Base-by-base conservation (phyloP, 345 rosid species). In the Acer negundo region DNA sequence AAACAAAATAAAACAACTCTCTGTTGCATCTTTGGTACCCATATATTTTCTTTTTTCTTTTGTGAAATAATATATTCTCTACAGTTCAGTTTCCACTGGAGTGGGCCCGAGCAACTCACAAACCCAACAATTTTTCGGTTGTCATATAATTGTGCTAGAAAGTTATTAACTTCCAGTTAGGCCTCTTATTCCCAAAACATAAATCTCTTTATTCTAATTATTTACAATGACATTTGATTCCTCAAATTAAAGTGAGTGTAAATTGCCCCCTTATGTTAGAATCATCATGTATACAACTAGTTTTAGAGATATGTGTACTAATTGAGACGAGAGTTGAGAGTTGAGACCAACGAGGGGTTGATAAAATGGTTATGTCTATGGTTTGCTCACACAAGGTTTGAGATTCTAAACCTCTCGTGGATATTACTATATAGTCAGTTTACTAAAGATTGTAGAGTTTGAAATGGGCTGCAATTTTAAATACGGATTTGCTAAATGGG, bases 31-130 rank as follows among this genome's bases (percentile, higher is more conserved):
- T 3, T 3, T 1, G 17, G 1, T n/a, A 12, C 6, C 12, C 55
- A 12, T 49, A 2, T 11, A 49, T 49, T 49, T 49, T 49, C 4
- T 13, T 12, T 49, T 49, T n/a, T 56, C 42, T 58, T 38, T 56
- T 1, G 2, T 3, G 19, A 22, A 9, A 3, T 3, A 42, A 15
- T 16, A 23, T 42, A 67, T 28, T 74, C 62, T 47, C 26, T 24
- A 26, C 28, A 22, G 44, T 19, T 44, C 46, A 62, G 38, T 35
- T 35, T 35, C 38, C 38, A 42, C 15, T n/a, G 49, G 20, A 0
- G 71, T 75, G 78, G 78, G 63, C 31, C 63, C 47, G 0, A 20
- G 64, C 38, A 65, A 31, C 63, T 31, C 22, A 28, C 7, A 47
- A 31, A 65, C 15, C n/a, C 62, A 47, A 23, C 65, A 56, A 11